phyloP scores from a whole-genome alignment of 257 asterid genomes.

The Mitragyna speciosa region DNA sequence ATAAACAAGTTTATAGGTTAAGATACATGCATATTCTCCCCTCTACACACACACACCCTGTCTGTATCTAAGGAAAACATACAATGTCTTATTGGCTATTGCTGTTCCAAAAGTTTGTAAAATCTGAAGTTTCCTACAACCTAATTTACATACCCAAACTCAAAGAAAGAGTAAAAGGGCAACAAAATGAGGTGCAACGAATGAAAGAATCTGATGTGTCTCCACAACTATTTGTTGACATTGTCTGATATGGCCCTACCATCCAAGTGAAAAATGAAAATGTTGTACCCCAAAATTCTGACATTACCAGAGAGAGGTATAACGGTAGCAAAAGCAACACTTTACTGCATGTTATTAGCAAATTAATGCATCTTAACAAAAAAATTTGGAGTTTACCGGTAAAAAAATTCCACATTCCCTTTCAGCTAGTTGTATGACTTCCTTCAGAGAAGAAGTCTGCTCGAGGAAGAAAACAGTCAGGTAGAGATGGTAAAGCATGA shows the following conservation, averaged over 20 bases:
- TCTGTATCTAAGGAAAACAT: background rate
- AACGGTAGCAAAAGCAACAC: background rate
- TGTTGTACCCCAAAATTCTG: background rate
- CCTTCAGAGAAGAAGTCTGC: constrained; percentile 23
- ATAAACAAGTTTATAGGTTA: background rate
- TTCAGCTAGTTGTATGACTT: constrained; percentile 20
- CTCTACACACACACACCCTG: background rate
- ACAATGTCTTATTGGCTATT: background rate
- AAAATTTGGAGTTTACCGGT: constrained; percentile 17
- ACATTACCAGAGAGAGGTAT: background rate
- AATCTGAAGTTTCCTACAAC: background rate
- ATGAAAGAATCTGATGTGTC: background rate
- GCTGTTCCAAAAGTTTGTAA: background rate
- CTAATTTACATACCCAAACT: background rate
- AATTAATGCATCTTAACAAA: background rate
- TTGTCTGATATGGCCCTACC: background rate
- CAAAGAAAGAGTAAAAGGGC: background rate
- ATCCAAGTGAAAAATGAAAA: background rate
- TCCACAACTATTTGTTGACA: background rate
- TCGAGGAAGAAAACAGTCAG: constrained; percentile 20
- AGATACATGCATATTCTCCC: background rate
- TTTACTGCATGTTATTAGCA: background rate
- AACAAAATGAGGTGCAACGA: background rate
- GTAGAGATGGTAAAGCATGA: constrained; percentile 8
- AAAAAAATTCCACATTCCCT: background rate